Conservation (phyloP, 129 eudicot genomes). For the Flaveria brownii region DNA sequence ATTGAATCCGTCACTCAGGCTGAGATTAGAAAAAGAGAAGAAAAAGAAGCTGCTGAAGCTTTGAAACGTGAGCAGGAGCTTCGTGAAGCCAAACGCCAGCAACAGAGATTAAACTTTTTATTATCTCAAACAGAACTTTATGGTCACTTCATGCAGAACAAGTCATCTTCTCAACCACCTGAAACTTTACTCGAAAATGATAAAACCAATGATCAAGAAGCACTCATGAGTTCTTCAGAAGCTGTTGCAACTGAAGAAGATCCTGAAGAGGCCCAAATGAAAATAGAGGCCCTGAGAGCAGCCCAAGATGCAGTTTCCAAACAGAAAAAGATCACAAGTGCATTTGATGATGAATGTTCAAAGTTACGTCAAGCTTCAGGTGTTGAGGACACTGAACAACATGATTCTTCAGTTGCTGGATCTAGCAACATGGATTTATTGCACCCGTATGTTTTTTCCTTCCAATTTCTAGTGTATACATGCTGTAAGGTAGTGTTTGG, state of each 20-base stretch:
- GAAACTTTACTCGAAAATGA: constrained; percentile 52
- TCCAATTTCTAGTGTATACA: not conserved
- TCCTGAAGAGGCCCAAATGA: constrained; percentile 77
- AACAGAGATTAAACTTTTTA: constrained; percentile 85
- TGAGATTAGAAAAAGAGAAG: constrained; percentile 92
- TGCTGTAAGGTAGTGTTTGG: not conserved
- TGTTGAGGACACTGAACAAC: constrained; percentile 49
- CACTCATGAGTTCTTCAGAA: constrained; percentile 40
- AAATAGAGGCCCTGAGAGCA: constrained; percentile 86
- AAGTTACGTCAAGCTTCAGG: constrained; percentile 69
- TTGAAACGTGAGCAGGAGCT: constrained; percentile 89
- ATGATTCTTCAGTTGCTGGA: constrained; percentile 55
- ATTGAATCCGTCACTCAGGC: constrained; percentile 52
- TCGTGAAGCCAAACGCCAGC: constrained; percentile 94
- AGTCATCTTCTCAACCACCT: constrained; percentile 54
- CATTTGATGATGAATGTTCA: constrained; percentile 78
- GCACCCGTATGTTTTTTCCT: constrained; percentile 65
- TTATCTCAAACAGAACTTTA: constrained; percentile 92
- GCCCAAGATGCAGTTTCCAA: constrained; percentile 98
- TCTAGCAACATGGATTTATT: constrained; percentile 85
- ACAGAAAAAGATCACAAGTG: constrained; percentile 81
- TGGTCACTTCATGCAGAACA: constrained; percentile 98
- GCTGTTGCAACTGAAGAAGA: constrained; percentile 60
- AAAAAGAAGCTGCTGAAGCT: constrained; percentile 99
- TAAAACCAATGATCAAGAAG: constrained; percentile 43